Percentiles rank a stretch among this genome's conserved stretches.
phyloP scores from a whole-genome alignment of 2,329 filamentous ascomycete genomes.

The Xylaria sp. region DNA sequence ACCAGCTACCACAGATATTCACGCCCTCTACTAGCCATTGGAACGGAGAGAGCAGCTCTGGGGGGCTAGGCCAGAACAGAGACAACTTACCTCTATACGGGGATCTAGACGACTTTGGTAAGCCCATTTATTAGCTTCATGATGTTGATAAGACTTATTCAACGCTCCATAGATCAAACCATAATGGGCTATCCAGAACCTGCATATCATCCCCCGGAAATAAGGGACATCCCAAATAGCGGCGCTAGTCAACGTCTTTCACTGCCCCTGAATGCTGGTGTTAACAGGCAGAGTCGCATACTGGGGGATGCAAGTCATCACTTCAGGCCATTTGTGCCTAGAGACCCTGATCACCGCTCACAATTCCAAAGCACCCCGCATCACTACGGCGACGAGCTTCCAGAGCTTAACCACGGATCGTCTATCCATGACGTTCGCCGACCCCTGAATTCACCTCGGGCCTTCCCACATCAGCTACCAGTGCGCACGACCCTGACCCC shows the following conservation, averaged over 20 bases:
- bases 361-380: constrained; percentile 37
- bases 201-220: constrained; percentile 10
- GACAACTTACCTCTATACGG: constrained; percentile 26
- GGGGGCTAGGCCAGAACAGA: constrained; percentile 12
- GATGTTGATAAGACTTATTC: background rate
- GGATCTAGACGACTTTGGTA: constrained; percentile 48
- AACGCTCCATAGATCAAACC: constrained; percentile 41
- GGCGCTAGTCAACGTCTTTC: constrained; percentile 40
- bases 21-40: constrained; percentile 3
- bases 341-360: constrained; percentile 36
- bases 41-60: constrained; percentile 12
- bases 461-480: constrained; percentile 12
- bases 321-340: constrained; percentile 43
- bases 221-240: constrained; percentile 16
- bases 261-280: constrained; percentile 34
- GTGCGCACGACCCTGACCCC: background rate
- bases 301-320: constrained; percentile 50
- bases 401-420: background rate
- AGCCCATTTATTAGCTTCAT: constrained; percentile 6
- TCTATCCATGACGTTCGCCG: background rate
- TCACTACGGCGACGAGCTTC: constrained; percentile 13
- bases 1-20: constrained; percentile 32
- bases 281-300: constrained; percentile 40
- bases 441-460: background rate
- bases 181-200: constrained; percentile 41